These are phyloP conservation scores for Cladophialophora bantiana DNA, from an alignment of 2,329 filamentous ascomycete species.

Conservation along the genomic window DNA sequence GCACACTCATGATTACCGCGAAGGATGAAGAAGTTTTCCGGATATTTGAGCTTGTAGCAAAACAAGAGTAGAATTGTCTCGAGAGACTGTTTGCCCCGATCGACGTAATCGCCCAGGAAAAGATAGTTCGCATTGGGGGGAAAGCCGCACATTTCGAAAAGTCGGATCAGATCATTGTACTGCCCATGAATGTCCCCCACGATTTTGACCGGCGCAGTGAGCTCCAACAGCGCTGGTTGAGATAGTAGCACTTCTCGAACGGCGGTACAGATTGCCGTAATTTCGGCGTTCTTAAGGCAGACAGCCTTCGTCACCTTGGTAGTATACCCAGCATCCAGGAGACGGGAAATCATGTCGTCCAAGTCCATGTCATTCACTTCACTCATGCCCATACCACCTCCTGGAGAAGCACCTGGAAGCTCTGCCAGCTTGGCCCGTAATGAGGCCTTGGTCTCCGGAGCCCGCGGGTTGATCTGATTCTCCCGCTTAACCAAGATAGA, in stretches of 20 bases:
- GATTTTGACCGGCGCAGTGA: conserved; percentile 95
- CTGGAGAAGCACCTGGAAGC: conserved; percentile 52
- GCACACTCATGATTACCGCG: conserved; percentile 99
- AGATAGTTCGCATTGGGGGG: conserved; percentile 90
- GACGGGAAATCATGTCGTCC: conserved; percentile 94
- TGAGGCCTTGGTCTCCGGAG: conserved; percentile 51
- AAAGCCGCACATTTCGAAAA: conserved; percentile 99
- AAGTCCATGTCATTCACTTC: conserved; percentile 92
- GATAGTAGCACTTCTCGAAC: conserved; percentile 88
- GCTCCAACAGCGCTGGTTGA: conserved; percentile 88
- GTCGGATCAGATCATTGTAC: conserved; percentile 92
- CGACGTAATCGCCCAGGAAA: conserved; percentile 95
- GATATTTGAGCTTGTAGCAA: conserved; percentile 98
- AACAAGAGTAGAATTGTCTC: conserved; percentile 92
- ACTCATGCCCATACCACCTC: conserved; percentile 77
- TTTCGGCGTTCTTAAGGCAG: conserved; percentile 96
- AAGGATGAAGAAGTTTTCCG: conserved; percentile 99
- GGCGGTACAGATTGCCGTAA: conserved; percentile 88
- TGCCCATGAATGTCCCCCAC: conserved; percentile 97
- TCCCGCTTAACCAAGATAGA: conserved; percentile 88
- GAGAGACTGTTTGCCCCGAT: conserved; percentile 92
- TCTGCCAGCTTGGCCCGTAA: conserved; percentile 41
- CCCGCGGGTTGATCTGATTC: conserved; percentile 71
- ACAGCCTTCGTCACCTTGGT: conserved; percentile 98
- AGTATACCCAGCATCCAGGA: conserved; percentile 92